Evolutionary conservation across 192 early-diverging fungal species (phyloP).

Genomic region (Polychytrium aggregatum): DNA sequence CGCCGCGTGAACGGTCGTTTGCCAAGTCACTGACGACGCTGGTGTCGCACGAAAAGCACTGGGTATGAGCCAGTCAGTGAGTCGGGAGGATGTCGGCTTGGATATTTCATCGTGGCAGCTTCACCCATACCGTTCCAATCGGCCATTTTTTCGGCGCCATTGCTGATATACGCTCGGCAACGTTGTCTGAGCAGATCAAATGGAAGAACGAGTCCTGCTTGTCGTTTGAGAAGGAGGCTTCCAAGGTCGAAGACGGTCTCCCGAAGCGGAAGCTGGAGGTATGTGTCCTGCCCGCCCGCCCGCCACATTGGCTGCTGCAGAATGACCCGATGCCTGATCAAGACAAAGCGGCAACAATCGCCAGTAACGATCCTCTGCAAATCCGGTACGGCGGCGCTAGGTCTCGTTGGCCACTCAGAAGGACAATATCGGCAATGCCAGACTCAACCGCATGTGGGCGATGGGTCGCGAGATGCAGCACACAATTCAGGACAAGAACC

Average conservation of each 20-base stretch:
- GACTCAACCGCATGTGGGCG: slow-evolving; percentile 11
- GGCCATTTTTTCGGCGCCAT: too few species aligned
- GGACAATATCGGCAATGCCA: slow-evolving; percentile 19
- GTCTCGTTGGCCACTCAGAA: slow-evolving; percentile 26
- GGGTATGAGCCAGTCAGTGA: slow-evolving; percentile 34
- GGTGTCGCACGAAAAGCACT: slow-evolving; percentile 60
- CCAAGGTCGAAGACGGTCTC: slow-evolving; percentile 22
- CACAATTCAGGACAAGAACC: too few species aligned
- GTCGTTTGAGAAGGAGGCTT: slow-evolving; percentile 47
- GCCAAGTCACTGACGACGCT: slow-evolving; percentile 53
- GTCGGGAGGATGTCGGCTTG: background rate
- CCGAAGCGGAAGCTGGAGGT: slow-evolving; percentile 23
- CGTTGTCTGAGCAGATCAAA: slow-evolving; percentile 29
- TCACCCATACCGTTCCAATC: too few species aligned
- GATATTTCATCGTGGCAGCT: background rate
- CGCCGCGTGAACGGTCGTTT: slow-evolving; percentile 51
- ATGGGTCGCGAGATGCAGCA: slow-evolving; percentile 4
- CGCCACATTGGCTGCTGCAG: background rate
- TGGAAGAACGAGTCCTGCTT: slow-evolving; percentile 76
- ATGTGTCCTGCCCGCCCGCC: slow-evolving; percentile 7
- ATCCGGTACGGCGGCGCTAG: slow-evolving; percentile 8
- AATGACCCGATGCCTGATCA: slow-evolving; percentile 4
- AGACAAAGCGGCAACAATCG: background rate
- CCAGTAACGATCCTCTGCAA: slow-evolving; percentile 8
- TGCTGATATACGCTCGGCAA: background rate